phyloP scores from a whole-genome alignment of 208 protist genomes.

The Leishmania tropica region DNA sequence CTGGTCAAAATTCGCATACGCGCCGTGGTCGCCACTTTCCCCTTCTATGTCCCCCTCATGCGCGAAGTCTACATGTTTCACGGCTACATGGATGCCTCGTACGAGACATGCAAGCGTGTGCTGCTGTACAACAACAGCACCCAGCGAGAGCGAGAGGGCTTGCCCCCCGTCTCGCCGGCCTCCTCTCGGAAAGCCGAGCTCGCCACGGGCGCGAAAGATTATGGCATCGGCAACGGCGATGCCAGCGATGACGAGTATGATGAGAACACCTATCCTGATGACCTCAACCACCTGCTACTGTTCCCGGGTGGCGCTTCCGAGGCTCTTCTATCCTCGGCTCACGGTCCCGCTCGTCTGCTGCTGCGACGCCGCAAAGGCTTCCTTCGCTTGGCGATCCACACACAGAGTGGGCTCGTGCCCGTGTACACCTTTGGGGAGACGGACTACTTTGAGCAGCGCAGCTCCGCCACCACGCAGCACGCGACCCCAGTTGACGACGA shows the following conservation, averaged over 20 bases:
- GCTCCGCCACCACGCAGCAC: slow-evolving; percentile 23
- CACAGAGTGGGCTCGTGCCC: slow-evolving; percentile 42
- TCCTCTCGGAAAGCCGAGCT: neutral
- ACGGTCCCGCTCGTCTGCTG: slow-evolving; percentile 40
- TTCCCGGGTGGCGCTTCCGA: slow-evolving; percentile 61
- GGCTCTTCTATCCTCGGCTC: slow-evolving; percentile 40
- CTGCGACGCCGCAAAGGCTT: slow-evolving; percentile 59
- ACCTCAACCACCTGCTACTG: slow-evolving; percentile 46
- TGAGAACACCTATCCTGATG: slow-evolving; percentile 14
- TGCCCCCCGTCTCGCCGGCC: neutral
- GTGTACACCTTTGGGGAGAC: slow-evolving; percentile 63
- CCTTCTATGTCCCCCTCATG: slow-evolving; percentile 62
- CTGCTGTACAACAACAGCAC: slow-evolving; percentile 41
- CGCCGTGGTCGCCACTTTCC: slow-evolving; percentile 55
- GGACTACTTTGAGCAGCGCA: slow-evolving; percentile 50
- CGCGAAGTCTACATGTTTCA: slow-evolving; percentile 58
- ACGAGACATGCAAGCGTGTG: slow-evolving; percentile 34
- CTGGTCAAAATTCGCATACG: slow-evolving; percentile 34
- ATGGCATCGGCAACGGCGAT: neutral
- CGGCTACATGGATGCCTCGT: slow-evolving; percentile 59
- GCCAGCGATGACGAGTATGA: slow-evolving; percentile 11
- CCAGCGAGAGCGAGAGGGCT: slow-evolving; percentile 18
- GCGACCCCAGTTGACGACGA: slow-evolving; percentile 28
- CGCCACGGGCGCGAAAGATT: neutral
- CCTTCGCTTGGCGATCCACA: slow-evolving; percentile 47